phyloP scores from a whole-genome alignment of 805 yeast species.

The Wickerhamiella kurtzmanii region DNA sequence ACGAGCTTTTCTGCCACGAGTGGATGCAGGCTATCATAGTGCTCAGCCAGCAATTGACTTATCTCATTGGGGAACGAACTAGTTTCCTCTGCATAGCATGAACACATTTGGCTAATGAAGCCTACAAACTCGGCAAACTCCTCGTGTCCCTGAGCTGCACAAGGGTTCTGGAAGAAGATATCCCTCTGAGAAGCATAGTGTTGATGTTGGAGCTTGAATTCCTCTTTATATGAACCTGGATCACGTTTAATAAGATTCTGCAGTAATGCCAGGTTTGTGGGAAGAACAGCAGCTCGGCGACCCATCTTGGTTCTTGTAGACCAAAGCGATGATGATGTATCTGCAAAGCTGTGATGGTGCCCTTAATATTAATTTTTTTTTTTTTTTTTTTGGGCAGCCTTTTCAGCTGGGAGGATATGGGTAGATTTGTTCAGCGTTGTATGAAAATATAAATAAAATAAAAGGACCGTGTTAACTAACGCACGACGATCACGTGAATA shows the following conservation, averaged over 20 bases:
- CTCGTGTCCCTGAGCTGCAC: constrained; percentile 42
- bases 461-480: too few species aligned
- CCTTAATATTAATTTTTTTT: neutral
- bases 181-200: constrained; percentile 88
- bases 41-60: constrained; percentile 49
- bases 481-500: too few species aligned
- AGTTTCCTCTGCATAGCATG: constrained; percentile 83
- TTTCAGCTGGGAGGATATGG: neutral
- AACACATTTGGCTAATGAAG: constrained; percentile 82
- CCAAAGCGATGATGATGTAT: neutral
- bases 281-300: constrained; percentile 1
- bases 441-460: neutral
- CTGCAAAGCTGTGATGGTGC: neutral
- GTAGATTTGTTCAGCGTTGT: too few species aligned
- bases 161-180: constrained; percentile 64
- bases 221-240: constrained; percentile 88
- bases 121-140: constrained; percentile 77
- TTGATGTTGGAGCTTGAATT: constrained; percentile 79
- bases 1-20: constrained; percentile 84
- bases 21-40: constrained; percentile 71
- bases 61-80: constrained; percentile 72
- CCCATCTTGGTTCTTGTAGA: neutral
- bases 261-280: constrained; percentile 59
- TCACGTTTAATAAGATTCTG: constrained; percentile 91
- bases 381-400: neutral